Evolutionary conservation across 495 filamentous ascomycete genomes (phyloP), one percentile per base, ranked within the genome.

Genomic region (Aspergillus incahuasiensis): DNA sequence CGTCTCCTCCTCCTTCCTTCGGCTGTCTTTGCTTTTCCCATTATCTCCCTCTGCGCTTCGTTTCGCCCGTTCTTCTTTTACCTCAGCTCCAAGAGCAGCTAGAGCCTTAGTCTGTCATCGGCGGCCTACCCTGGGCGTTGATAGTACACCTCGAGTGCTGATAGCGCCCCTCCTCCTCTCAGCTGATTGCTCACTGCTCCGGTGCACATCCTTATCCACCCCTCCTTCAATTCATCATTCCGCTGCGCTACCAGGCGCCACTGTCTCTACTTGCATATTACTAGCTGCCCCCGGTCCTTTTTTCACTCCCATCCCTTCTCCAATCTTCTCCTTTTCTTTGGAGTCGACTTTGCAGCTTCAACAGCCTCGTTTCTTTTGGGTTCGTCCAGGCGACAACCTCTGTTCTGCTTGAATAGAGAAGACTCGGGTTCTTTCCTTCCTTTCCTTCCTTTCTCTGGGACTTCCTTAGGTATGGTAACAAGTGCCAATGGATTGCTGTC

Each of bases 181-280:
- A 66, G 63, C 63, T 66, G 63, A 60, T 70, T 70, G 69, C 61
- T 65, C 62, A 57, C 68, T 70, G 68, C 63, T 63, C 62, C 63
- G 63, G 65, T 68, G 67, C 53, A 58, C 49, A 59, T 65, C 55
- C 57, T 51, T 62, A 57, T 55, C 63, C 63, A 60, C 63, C 53
- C 58, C 49, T 21, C 46, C 48, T 42, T 38, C 42, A 43, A 41
- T 48, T 39, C 40, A 45, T 48, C 61, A 58, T 39, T 59, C 53
- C 45, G 50, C 56, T 45, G 48, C 50, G 60, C 62, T 64, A 61
- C 55, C 22, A 50, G 32, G 32, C 48, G 50, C 52, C 39, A 52
- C 49, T 52, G 47, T 55, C 58, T 56, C 48, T 59, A 51, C 62
- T 57, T 61, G 58, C 62, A 64, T 61, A 61, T 64, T 64, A 52